phyloP scores from a whole-genome alignment of 768 basidiomycete genomes.

The Coprinopsis strossmayeri region DNA sequence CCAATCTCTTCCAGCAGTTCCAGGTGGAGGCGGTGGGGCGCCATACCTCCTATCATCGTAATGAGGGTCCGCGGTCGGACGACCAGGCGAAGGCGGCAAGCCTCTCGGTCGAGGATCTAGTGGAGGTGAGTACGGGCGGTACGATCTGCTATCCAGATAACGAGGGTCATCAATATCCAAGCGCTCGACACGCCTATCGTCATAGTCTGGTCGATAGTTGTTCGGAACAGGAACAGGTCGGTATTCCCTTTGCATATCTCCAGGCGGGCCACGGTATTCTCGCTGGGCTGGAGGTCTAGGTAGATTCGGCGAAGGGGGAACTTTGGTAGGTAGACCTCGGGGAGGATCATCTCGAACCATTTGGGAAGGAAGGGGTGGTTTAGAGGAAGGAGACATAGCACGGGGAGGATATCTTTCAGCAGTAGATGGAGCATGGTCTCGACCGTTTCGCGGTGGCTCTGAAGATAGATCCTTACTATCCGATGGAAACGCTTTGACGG shows the following conservation, averaged over 20 bases:
- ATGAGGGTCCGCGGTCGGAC: slow-evolving; percentile 26
- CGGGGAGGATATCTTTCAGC: background rate
- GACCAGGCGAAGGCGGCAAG: slow-evolving; percentile 25
- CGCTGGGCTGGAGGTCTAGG: slow-evolving; percentile 12
- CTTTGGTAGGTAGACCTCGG: background rate
- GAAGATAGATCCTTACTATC: background rate
- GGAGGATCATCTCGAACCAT: background rate
- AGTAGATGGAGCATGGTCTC: background rate
- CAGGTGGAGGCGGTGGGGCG: slow-evolving; percentile 16
- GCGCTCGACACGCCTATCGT: slow-evolving; percentile 29
- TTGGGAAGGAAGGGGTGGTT: background rate
- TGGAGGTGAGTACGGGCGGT: slow-evolving; percentile 14
- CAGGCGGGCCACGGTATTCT: slow-evolving; percentile 26
- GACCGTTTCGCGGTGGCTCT: background rate
- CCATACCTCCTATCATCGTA: slow-evolving; percentile 10
- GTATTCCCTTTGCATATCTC: slow-evolving; percentile 8
- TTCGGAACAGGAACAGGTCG: slow-evolving; percentile 13
- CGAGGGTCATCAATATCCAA: slow-evolving; percentile 30
- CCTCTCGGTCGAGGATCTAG: slow-evolving; percentile 17
- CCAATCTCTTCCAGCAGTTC: slow-evolving; percentile 24
- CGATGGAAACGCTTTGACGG: background rate
- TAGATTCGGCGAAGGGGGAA: slow-evolving; percentile 5
- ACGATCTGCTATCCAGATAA: slow-evolving; percentile 25
- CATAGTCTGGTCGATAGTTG: slow-evolving; percentile 33
- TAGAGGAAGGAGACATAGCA: background rate